Evolutionary conservation across 2,329 filamentous ascomycete species (phyloP).

Genomic region (Acrocalymma vagum): DNA sequence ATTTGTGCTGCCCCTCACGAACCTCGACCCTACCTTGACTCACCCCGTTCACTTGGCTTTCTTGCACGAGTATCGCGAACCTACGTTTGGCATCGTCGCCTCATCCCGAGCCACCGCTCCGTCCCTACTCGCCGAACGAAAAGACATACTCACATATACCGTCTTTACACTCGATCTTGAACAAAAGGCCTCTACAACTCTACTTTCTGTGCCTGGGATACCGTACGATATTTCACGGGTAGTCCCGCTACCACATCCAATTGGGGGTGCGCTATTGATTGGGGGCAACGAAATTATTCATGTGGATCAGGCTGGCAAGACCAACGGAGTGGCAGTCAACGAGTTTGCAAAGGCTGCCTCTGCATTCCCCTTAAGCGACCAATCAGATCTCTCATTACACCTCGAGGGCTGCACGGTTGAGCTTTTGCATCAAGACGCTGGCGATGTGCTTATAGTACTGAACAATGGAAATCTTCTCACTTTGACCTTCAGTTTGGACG

Average conservation of each 20-base stretch:
- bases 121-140: constrained; percentile 76
- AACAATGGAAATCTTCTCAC: constrained; percentile 78
- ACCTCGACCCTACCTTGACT: constrained; percentile 85
- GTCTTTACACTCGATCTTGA: constrained; percentile 96
- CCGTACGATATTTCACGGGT: constrained; percentile 89
- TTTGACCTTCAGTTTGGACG: constrained; percentile 85
- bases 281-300: constrained; percentile 93
- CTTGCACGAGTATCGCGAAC: constrained; percentile 95
- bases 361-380: constrained; percentile 84
- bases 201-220: constrained; percentile 83
- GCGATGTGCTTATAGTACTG: constrained; percentile 85
- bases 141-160: constrained; percentile 87
- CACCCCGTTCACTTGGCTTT: constrained; percentile 93
- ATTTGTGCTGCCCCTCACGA: constrained; percentile 89
- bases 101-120: constrained; percentile 77
- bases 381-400: constrained; percentile 79
- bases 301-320: constrained; percentile 93
- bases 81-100: constrained; percentile 93
- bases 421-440: constrained; percentile 76
- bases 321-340: constrained; percentile 92
- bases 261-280: constrained; percentile 87
- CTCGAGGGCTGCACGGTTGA: constrained; percentile 85
- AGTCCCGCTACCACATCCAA: constrained; percentile 81
- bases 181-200: constrained; percentile 90
- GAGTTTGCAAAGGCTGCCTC: constrained; percentile 85